Evolutionary conservation across 768 basidiomycete genomes (phyloP).

Genomic region (Russula brevipes): DNA sequence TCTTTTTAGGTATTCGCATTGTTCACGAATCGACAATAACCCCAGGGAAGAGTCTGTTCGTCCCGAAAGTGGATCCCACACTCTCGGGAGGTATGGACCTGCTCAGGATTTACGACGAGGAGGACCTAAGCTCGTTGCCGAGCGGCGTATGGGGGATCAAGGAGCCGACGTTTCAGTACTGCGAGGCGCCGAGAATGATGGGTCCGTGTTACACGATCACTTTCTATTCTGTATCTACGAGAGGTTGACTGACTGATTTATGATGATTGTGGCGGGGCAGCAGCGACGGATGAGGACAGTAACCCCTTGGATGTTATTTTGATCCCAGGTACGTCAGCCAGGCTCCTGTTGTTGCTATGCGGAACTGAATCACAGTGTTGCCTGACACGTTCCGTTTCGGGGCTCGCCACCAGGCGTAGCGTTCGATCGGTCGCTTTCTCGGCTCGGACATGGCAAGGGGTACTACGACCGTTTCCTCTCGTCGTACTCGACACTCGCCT

Average conservation of each 20-base stretch:
- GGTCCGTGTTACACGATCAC: constrained; percentile 38
- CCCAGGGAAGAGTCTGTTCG: constrained; percentile 60
- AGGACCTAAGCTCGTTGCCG: constrained; percentile 55
- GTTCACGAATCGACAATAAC: not conserved
- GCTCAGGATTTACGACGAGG: constrained; percentile 51
- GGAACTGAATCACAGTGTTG: too few relatives aligned
- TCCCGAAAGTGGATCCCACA: constrained; percentile 54
- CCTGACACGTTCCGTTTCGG: too few relatives aligned
- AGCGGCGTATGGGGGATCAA: constrained; percentile 70
- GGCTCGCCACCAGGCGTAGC: constrained; percentile 50
- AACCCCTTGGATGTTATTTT: constrained; percentile 1
- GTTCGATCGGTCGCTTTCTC: constrained; percentile 62
- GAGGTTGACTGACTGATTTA: not conserved
- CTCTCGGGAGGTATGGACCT: constrained; percentile 56
- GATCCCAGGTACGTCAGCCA: constrained; percentile 24
- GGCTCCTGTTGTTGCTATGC: not conserved
- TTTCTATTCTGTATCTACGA: not conserved
- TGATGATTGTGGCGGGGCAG: not conserved
- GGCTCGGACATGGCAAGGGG: constrained; percentile 79
- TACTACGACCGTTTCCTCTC: constrained; percentile 75
- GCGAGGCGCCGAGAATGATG: constrained; percentile 42
- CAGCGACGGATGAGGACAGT: constrained; percentile 6
- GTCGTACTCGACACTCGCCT: constrained; percentile 38
- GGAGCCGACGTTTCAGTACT: constrained; percentile 50
- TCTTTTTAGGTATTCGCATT: not conserved